Percentiles rank a stretch among this genome's conserved stretches.
Evolutionary conservation across 78 protist species (phyloP).

Genomic region (Cavenderia fasciculata): DNA sequence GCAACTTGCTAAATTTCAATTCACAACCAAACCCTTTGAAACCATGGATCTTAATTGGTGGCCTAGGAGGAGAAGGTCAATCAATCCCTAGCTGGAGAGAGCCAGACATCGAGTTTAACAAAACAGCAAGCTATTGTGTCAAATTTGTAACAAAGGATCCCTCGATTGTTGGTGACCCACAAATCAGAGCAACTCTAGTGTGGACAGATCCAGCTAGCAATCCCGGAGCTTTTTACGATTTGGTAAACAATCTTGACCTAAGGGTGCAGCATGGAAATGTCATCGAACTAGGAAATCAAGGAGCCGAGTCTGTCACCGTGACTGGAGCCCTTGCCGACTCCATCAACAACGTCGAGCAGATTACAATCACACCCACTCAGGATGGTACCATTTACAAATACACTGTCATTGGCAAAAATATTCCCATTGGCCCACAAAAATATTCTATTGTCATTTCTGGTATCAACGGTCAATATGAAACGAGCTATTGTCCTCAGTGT

Average conservation of each 20-base stretch:
- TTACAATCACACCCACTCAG: slow-evolving; percentile 1
- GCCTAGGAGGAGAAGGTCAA: slow-evolving; percentile 1
- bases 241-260: slow-evolving; percentile 90
- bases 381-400: neutral
- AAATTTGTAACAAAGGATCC: neutral
- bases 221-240: slow-evolving; percentile 21
- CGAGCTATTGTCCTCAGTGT: slow-evolving; percentile 46
- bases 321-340: neutral
- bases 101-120: neutral
- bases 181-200: slow-evolving; percentile 81
- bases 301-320: neutral
- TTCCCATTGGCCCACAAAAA: slow-evolving; percentile 12
- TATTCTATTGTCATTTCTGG: slow-evolving; percentile 53
- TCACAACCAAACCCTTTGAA: neutral
- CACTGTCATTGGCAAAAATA: slow-evolving; percentile 14
- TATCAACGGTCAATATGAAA: slow-evolving; percentile 26
- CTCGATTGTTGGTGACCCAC: no score
- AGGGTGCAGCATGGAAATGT: neutral
- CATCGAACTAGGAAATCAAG: slow-evolving; percentile 32
- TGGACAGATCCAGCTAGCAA: slow-evolving; percentile 89
- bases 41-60: slow-evolving; percentile 20
- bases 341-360: slow-evolving; percentile 85
- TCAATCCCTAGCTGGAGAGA: slow-evolving; percentile 11
- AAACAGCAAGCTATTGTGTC: slow-evolving; percentile 11
- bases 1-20: slow-evolving; percentile 1